phyloP scores from a whole-genome alignment of 106 monocot species.

The Acorus gramineus region DNA sequence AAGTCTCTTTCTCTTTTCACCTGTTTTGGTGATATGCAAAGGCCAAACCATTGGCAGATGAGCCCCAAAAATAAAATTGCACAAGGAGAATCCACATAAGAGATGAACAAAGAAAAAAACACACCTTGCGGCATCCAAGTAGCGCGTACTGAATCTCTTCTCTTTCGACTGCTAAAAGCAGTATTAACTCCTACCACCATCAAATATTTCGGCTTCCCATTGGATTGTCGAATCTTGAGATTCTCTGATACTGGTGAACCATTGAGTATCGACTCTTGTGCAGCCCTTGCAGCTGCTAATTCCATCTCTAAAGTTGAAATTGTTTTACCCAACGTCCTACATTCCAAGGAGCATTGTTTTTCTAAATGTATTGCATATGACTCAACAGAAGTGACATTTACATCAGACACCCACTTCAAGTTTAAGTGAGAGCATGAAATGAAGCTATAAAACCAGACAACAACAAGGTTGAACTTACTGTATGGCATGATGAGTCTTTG shows the following conservation, averaged over 20 bases:
- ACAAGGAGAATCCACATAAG: neutral
- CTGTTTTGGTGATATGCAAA: slow-evolving; percentile 12
- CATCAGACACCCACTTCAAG: too few species aligned
- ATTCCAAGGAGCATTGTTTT: neutral
- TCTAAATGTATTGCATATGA: too few species aligned
- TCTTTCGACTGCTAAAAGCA: slow-evolving; percentile 90
- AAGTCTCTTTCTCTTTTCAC: slow-evolving; percentile 63
- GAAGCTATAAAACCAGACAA: neutral
- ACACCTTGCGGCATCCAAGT: slow-evolving; percentile 97
- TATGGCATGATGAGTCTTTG: slow-evolving; percentile 37
- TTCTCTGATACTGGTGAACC: slow-evolving; percentile 53
- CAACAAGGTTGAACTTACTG: slow-evolving; percentile 28
- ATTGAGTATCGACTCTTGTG: slow-evolving; percentile 55
- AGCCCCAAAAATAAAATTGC: neutral
- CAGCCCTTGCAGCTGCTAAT: slow-evolving; percentile 57
- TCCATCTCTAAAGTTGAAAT: slow-evolving; percentile 85
- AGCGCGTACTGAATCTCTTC: slow-evolving; percentile 88
- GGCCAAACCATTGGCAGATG: too few species aligned
- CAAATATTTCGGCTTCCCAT: slow-evolving; percentile 38
- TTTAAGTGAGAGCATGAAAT: too few species aligned
- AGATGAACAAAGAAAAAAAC: too few species aligned
- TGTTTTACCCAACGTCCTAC: slow-evolving; percentile 80
- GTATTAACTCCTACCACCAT: slow-evolving; percentile 96
- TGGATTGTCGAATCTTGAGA: slow-evolving; percentile 16
- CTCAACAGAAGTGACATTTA: too few species aligned